phyloP scores from a whole-genome alignment of 345 rosid genomes.

The Draba incana region DNA sequence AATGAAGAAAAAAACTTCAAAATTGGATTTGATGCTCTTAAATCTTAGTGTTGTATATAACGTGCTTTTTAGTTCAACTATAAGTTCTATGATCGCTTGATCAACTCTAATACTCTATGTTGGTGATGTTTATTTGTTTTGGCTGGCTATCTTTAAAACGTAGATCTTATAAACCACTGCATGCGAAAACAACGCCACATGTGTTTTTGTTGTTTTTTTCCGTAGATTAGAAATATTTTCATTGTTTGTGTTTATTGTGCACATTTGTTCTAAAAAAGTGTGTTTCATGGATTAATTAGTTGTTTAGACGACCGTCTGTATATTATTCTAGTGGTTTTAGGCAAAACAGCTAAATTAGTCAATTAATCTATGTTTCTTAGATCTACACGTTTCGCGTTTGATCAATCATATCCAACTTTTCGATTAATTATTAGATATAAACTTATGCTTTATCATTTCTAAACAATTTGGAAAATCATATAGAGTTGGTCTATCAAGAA shows the following conservation, averaged over 20 bases:
- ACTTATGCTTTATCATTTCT: not conserved
- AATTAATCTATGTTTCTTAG: conserved; percentile 1
- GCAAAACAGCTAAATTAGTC: not conserved
- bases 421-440: not conserved
- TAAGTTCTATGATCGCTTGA: conserved; percentile 19
- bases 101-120: conserved; percentile 5
- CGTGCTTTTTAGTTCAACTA: no score
- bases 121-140: conserved; percentile 17
- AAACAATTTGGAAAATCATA: not conserved
- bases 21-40: not conserved
- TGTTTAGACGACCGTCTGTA: conserved; percentile 10
- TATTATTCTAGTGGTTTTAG: not conserved
- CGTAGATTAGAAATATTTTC: not conserved
- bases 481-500: no score
- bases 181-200: conserved; percentile 22
- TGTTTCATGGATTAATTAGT: not conserved
- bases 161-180: conserved; percentile 23
- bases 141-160: conserved; percentile 31
- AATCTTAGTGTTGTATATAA: not conserved
- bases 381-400: conserved; percentile 26
- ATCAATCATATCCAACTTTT: not conserved
- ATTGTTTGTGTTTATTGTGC: not conserved
- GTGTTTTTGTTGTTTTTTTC: conserved; percentile 22
- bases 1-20: not conserved
- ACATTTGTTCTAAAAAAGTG: conserved; percentile 10